Evolutionary conservation across 305 asterid species (phyloP).

Genomic region (Rubia tinctorum): DNA sequence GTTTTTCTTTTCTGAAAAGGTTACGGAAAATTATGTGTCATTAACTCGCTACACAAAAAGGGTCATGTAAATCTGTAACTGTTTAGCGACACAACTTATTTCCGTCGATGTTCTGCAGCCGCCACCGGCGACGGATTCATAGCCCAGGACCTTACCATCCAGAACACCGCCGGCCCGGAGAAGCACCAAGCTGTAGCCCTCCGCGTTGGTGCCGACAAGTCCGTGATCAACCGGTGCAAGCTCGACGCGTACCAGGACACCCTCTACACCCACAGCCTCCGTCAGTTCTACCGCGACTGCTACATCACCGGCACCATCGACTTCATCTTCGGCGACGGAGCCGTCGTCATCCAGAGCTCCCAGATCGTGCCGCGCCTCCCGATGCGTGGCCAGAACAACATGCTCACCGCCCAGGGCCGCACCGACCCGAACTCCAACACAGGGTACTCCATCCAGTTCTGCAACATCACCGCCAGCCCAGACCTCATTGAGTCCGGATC

Average conservation of each 20-base stretch:
- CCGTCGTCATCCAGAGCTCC: constrained; percentile 52
- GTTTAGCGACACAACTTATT: neutral
- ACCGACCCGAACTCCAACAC: constrained; percentile 38
- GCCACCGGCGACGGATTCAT: constrained; percentile 59
- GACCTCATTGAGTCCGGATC: constrained; percentile 31
- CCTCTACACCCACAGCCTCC: constrained; percentile 48
- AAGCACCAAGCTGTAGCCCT: constrained; percentile 72
- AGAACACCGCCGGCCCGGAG: constrained; percentile 67
- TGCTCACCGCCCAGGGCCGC: constrained; percentile 70
- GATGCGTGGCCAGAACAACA: constrained; percentile 46
- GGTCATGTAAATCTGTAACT: no score
- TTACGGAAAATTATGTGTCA: no score
- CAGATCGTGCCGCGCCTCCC: constrained; percentile 42
- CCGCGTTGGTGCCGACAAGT: constrained; percentile 59
- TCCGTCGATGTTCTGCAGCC: constrained; percentile 29
- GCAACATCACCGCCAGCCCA: constrained; percentile 40
- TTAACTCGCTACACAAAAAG: no score
- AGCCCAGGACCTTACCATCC: constrained; percentile 60
- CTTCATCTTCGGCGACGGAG: constrained; percentile 62
- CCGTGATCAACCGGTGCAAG: constrained; percentile 55
- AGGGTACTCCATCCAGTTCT: constrained; percentile 57
- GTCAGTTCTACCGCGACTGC: constrained; percentile 66
- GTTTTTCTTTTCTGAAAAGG: no score
- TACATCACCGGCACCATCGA: constrained; percentile 59
- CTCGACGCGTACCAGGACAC: constrained; percentile 64